Evolutionary conservation across 805 yeast species (phyloP).

Genomic region (Wickerhamiella spandovensis): DNA sequence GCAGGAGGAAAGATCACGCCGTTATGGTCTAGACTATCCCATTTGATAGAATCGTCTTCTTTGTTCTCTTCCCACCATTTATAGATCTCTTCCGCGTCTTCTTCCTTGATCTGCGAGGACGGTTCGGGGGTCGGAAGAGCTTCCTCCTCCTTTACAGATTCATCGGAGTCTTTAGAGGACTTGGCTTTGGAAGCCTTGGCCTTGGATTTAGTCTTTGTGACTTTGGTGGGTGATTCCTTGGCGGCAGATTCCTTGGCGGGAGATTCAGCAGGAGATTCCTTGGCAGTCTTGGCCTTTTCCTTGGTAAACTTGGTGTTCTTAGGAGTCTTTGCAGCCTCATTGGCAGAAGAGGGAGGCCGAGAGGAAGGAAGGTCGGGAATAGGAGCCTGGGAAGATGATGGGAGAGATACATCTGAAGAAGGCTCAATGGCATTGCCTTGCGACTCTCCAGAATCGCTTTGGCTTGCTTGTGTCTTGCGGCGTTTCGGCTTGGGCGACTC

Average conservation of each 20-base stretch:
- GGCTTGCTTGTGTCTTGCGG: neutral
- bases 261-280: too few species aligned
- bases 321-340: neutral
- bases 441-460: too few species aligned
- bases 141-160: neutral
- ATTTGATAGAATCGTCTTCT: conserved; percentile 60
- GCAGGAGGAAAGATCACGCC: conserved; percentile 93
- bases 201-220: too few species aligned
- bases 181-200: neutral
- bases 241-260: too few species aligned
- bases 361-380: neutral
- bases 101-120: neutral
- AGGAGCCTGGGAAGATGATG: neutral
- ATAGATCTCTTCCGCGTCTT: conserved; percentile 45
- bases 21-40: conserved; percentile 76
- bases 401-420: neutral
- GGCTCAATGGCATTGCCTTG: neutral
- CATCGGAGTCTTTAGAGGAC: too few species aligned
- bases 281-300: neutral
- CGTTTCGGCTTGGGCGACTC: neutral
- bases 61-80: conserved; percentile 81
- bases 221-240: too few species aligned
- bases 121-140: neutral
- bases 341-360: too few species aligned
- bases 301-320: neutral